These are phyloP conservation scores for Mucor ambiguus DNA, from an alignment of 371 early-diverging fungal species.

Conservation along the genomic window DNA sequence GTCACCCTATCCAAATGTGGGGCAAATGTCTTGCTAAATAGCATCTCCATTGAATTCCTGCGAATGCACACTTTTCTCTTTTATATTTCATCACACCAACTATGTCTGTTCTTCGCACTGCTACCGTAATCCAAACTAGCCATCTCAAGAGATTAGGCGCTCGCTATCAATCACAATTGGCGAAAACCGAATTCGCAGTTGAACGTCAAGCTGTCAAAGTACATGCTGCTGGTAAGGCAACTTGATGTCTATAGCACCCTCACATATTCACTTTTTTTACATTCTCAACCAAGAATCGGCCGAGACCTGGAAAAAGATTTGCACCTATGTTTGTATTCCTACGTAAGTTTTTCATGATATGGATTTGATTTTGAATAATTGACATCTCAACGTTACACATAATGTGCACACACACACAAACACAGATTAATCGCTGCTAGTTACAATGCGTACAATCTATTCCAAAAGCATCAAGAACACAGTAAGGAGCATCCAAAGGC, in stretches of 20 bases:
- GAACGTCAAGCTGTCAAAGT: conserved; percentile 45
- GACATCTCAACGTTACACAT: background rate
- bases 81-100: background rate
- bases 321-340: conserved; percentile 45
- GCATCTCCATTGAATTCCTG: background rate
- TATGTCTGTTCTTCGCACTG: conserved; percentile 1
- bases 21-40: background rate
- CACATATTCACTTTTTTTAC: background rate
- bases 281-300: conserved; percentile 35
- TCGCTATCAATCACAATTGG: conserved; percentile 34
- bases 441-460: conserved; percentile 46
- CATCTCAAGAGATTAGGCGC: conserved; percentile 38
- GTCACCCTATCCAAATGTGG: conserved; percentile 1
- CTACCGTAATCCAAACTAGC: background rate
- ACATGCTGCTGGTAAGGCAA: conserved; percentile 41
- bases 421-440: conserved; percentile 39
- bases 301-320: conserved; percentile 50
- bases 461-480: conserved; percentile 33
- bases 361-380: background rate
- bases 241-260: background rate
- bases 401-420: conserved; percentile 10
- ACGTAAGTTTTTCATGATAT: conserved; percentile 31
- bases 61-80: background rate
- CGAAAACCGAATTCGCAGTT: conserved; percentile 23
- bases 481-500: conserved; percentile 38